phyloP scores from a whole-genome alignment of 305 asterid species.

The Fraxinus nigra region DNA sequence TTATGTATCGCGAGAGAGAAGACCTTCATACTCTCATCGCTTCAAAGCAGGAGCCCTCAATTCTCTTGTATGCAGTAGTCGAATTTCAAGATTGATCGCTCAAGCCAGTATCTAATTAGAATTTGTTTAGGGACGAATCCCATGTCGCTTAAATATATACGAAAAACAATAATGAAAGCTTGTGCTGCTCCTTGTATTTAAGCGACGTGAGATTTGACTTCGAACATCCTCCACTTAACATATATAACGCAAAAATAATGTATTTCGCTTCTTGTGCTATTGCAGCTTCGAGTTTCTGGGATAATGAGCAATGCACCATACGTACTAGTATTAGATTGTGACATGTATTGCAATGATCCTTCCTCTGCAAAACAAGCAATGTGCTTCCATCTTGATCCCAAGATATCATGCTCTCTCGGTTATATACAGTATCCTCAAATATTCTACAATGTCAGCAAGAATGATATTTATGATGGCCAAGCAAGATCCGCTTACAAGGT shows the following conservation, averaged over 20 bases:
- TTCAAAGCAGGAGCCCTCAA: conserved; percentile 75
- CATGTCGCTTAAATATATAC: neutral
- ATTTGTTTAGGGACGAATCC: neutral
- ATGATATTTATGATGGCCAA: conserved; percentile 78
- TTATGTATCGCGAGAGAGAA: conserved; percentile 57
- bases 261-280: neutral
- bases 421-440: conserved; percentile 76
- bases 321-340: conserved; percentile 55
- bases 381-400: conserved; percentile 74
- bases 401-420: conserved; percentile 44
- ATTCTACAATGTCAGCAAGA: conserved; percentile 65
- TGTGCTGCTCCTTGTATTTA: neutral
- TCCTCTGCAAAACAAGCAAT: conserved; percentile 78
- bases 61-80: conserved; percentile 32
- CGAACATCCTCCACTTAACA: neutral
- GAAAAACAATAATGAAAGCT: neutral
- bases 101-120: neutral
- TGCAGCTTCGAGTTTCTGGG: conserved; percentile 66
- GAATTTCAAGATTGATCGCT: neutral
- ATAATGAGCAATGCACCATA: conserved; percentile 64
- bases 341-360: conserved; percentile 70
- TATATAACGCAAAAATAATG: neutral
- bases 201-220: neutral
- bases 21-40: conserved; percentile 62
- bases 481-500: conserved; percentile 73